These are phyloP conservation scores for Sanghuangporus weigelae DNA, from an alignment of 1,284 basidiomycete genomes.

Conservation along the genomic window DNA sequence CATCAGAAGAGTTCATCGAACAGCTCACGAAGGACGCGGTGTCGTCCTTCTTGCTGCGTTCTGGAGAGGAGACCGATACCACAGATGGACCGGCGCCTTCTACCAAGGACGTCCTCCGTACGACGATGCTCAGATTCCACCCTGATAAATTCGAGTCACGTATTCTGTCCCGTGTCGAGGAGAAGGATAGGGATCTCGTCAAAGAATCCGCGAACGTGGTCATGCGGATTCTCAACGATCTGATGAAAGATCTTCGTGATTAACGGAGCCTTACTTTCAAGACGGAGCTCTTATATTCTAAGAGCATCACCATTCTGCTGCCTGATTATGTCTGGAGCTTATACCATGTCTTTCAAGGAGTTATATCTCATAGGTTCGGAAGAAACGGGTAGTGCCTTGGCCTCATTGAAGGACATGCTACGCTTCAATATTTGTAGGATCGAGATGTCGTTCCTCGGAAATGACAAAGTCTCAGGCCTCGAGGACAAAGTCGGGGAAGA, in stretches of 20 bases:
- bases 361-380: too few species aligned
- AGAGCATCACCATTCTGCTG: neutral
- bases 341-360: too few species aligned
- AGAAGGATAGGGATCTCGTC: constrained; percentile 64
- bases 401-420: too few species aligned
- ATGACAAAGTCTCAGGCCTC: too few species aligned
- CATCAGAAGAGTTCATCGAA: constrained; percentile 31
- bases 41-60: constrained; percentile 52
- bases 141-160: constrained; percentile 83
- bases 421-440: too few species aligned
- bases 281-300: neutral
- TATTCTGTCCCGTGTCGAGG: constrained; percentile 51
- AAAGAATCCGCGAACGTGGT: constrained; percentile 75
- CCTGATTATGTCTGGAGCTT: too few species aligned
- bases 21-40: constrained; percentile 57
- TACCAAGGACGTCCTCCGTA: constrained; percentile 59
- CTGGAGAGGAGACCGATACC: neutral
- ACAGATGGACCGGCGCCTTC: constrained; percentile 25
- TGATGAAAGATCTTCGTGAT: constrained; percentile 33
- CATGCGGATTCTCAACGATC: constrained; percentile 42
- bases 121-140: constrained; percentile 75
- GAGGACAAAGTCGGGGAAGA: too few species aligned
- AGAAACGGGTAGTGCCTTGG: too few species aligned
- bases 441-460: too few species aligned
- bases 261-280: neutral